Base-by-base conservation (phyloP, 1,284 basidiomycete species). In the Cutaneotrichosporon spelunceum region DNA sequence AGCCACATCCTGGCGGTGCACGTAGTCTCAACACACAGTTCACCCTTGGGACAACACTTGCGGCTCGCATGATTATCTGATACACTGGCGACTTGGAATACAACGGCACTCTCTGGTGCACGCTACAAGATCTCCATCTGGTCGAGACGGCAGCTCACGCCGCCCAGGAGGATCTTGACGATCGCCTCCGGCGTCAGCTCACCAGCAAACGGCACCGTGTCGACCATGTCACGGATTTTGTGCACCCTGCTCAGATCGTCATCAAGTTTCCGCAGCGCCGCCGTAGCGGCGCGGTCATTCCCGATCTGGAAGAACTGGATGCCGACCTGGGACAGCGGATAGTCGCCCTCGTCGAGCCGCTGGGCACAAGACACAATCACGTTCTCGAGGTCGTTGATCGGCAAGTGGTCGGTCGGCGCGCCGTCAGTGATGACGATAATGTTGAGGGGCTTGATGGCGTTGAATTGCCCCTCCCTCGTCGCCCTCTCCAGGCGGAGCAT, bases 241-340 rank as follows among this genome's bases (percentile, higher is more conserved):
- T 61, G 54, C 27, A 56, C 55, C 2, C 54, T 54, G 10, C 70
- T 50, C 11, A 79, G 60, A 3, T 70, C 75, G 54, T 78, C 73
- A 59, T 80, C 78, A 11, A 79, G 70, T 54, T 74, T 70, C 61
- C 75, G 67, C 1, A 80, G 64, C 11, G 76, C 76, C 57, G 71
- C 71, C 10, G 67, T 64, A 1, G 75, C 75, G 68, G 72, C 71
- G 3, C 63, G 24, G 45, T 75, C 74, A 48, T 76, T 65, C 9
- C 79, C 77, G 26, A 80, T 72, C 62, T 80, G 80, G 30, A 81
- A 61, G 58, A 81, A 74, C 62, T 79, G 76, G 21, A 81, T 70
- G 34, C 80, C 78, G 5, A 81, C 68, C 69, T 81, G 80, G n/a
- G 70, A 66, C 1, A 77, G 64, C 0, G 80, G 79, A 55, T 72